Evolutionary conservation across 441 rosid genomes (phyloP).

Genomic region (Pelargonium myrrhifolium): DNA sequence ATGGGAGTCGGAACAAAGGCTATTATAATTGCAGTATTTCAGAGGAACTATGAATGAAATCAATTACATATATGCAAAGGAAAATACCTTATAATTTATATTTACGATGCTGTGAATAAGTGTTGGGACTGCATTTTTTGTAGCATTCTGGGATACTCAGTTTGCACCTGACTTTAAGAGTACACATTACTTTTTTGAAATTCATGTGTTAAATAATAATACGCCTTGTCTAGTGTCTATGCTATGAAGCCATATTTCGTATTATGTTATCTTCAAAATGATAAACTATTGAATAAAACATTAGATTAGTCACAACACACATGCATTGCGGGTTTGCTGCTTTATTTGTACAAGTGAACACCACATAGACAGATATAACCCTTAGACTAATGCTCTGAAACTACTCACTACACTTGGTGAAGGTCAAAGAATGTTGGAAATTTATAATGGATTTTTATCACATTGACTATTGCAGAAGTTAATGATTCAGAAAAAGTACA

Average conservation of each 20-base stretch:
- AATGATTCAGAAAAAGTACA: neutral
- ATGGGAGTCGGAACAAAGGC: too few species aligned
- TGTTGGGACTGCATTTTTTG: neutral
- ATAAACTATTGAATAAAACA: too few species aligned
- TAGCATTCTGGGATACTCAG: neutral
- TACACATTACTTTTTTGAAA: neutral
- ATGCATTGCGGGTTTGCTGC: too few species aligned
- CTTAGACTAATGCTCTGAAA: neutral
- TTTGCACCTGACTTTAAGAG: neutral
- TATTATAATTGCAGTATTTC: neutral
- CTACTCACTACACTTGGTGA: neutral
- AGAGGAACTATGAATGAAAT: neutral
- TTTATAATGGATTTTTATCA: neutral
- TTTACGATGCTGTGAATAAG: neutral
- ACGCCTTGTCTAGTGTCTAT: neutral
- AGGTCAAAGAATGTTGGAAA: constrained; percentile 1
- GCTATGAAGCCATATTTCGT: neutral
- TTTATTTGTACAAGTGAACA: neutral
- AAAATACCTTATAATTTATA: neutral
- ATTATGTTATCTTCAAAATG: neutral
- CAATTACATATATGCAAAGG: neutral
- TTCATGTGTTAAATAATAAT: neutral
- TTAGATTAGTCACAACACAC: too few species aligned
- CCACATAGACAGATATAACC: neutral
- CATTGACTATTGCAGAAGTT: neutral